Base-by-base conservation (phyloP, 305 asterid species). In the Caryopteris hybrid region DNA sequence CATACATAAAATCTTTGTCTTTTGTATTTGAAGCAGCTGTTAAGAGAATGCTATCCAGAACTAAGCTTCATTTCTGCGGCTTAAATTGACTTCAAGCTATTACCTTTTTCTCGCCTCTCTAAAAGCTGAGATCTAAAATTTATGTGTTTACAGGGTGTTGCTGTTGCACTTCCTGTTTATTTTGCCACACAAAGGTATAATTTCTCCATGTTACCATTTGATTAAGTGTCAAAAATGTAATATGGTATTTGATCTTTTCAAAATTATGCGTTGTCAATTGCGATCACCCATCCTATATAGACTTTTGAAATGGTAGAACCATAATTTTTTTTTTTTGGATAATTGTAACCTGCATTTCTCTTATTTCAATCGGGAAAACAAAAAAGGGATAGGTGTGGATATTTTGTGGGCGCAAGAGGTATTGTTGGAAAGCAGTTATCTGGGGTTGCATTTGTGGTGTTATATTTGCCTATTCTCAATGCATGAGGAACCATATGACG, bases 151-250 rank as follows among this genome's bases (percentile, higher is more conserved):
- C 94, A 91, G 98, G 98, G 98, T 74, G 88, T 91, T 78, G 98
- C 98, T 29, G 98, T 91, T 72, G 98, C 98, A 14, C 98, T 91
- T 79, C 98, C 98, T 63, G 84, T 91, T 75, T 91, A 91, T 85
- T 91, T 87, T 85, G 95, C 98, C 41, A 91, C 98, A n/a, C 87
- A 84, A 73, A 91, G 98, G 98, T 91, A 70, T 71, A 75, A 61
- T 11, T 23, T 22, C 17, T 54, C 64, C 64, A 0, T 66, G 51
- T 9, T 71, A 21, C 27, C 38, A 50, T 51, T 56, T 56, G 25
- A 61, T 47, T 39, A 61, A n/a, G 21, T 41, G 48, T 62, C 33
- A 55, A 50, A 52, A 23, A 1, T 55, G 17, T 58, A 34, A 52
- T 14, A 38, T 13, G 33, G 48, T 23, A 8, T 53, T 73, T 23